Evolutionary conservation across 495 filamentous ascomycete genomes (phyloP), one percentile per base, ranked within the genome.

Genomic region (Talaromyces nanjingensis): DNA sequence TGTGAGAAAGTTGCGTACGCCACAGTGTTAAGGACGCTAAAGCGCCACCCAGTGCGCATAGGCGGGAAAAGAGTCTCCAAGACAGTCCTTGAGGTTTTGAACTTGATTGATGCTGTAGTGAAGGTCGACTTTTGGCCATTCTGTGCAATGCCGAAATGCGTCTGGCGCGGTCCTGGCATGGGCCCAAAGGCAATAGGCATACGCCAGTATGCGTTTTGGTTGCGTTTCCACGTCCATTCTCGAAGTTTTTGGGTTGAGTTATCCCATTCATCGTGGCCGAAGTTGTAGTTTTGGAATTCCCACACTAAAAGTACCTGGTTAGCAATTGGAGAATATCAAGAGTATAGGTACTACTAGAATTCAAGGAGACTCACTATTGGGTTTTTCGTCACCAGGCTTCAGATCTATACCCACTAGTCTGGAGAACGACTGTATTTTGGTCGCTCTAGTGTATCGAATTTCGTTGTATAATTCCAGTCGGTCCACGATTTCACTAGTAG

Each of bases 191-290:
- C 76, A n/a, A 82, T 73, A 3, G 84, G 85, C 66, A 79, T 77
- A 2, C 83, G 76, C 76, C 76, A 81, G 62, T 78, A 82, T 29
- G 77, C 65, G 47, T 74, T 71, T 0, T 77, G 71, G 20, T 71
- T 77, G 24, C 77, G 73, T 3, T 70, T 56, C 75, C 78, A 79
- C 6, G 71, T 69, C 65, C 77, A 78, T 58, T 82, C 74, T 3
- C 75, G 77, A 7, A 88, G 73, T 31, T 76, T 65, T 47, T 83
- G 77, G 2, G 72, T 72, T 1, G 84, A 79, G 64, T 84, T 70
- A 66, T 87, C 83, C 64, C 75, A 81, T 59, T 86, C 85, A 64
- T 87, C 84, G 65, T 87, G 82, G 33, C 81, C 80, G 65, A 84
- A 85, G 64, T 84, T 85, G 64, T 86, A 85, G 27, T 69, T 67